Percentiles rank a stretch among this genome's conserved stretches.
Conservation (phyloP, 371 early-diverging fungal genomes). For the Hamiltosporidium tvaerminnensis region DNA sequence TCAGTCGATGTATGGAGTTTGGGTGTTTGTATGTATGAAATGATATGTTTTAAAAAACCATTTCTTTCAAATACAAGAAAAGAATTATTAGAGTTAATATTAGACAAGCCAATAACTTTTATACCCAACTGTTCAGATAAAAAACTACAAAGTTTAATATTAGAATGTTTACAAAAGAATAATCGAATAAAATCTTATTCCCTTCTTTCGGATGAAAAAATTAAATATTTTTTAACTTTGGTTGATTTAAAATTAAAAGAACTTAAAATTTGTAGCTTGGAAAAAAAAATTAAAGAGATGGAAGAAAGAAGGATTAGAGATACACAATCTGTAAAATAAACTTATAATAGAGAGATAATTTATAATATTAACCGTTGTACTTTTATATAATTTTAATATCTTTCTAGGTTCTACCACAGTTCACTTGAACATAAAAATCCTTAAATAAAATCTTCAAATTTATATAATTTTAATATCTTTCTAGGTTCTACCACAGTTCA, state of each 20-base stretch:
- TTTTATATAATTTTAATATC: no score
- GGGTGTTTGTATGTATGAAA: conserved; percentile 51
- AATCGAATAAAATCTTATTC: conserved; percentile 11
- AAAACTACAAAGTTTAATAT: conserved; percentile 9
- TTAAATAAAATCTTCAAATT: no score
- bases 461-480: no score
- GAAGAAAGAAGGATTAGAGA: neutral
- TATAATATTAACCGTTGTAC: no score
- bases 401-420: no score
- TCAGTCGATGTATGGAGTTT: conserved; percentile 55
- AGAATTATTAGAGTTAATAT: conserved; percentile 22
- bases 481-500: no score
- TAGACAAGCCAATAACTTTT: conserved; percentile 6
- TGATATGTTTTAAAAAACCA: conserved; percentile 28
- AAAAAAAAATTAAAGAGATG: conserved; percentile 22
- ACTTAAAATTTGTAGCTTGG: conserved; percentile 16
- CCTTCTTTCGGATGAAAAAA: conserved; percentile 7
- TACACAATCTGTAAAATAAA: no score
- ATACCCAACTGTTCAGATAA: conserved; percentile 4
- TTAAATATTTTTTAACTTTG: conserved; percentile 14
- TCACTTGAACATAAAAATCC: no score
- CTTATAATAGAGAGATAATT: no score
- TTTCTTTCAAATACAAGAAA: conserved; percentile 34
- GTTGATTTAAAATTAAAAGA: conserved; percentile 20
- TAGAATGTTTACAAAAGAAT: conserved; percentile 22